phyloP scores from a whole-genome alignment of 2,329 filamentous ascomycete species.

The Simplicillium sp. region DNA sequence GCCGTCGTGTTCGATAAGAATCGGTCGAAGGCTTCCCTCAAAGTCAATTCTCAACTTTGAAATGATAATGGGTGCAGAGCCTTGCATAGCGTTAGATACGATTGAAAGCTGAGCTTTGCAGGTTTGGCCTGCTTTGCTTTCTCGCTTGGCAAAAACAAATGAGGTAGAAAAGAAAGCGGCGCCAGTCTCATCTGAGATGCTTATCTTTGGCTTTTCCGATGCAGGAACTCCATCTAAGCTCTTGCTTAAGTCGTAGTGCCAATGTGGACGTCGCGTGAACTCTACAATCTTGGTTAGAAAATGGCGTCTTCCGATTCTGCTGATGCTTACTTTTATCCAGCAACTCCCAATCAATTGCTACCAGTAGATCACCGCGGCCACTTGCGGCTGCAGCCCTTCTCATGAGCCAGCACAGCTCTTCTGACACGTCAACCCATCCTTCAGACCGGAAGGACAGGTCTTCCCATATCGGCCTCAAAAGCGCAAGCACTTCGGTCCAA shows the following conservation, averaged over 20 bases:
- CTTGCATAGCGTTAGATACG: constrained; percentile 43
- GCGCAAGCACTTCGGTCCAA: constrained; percentile 44
- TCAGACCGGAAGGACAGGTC: constrained; percentile 45
- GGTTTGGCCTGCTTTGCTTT: constrained; percentile 52
- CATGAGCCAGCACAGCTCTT: constrained; percentile 53
- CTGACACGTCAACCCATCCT: constrained; percentile 49
- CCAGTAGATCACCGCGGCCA: constrained; percentile 43
- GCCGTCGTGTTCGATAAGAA: constrained; percentile 38
- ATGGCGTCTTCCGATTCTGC: background rate
- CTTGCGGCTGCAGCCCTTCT: constrained; percentile 44
- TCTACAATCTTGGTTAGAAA: constrained; percentile 21
- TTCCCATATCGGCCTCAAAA: constrained; percentile 49
- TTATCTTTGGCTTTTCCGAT: constrained; percentile 37
- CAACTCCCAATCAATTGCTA: constrained; percentile 58
- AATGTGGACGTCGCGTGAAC: constrained; percentile 43
- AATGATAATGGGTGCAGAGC: constrained; percentile 41
- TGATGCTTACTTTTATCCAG: constrained; percentile 43
- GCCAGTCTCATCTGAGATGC: constrained; percentile 38
- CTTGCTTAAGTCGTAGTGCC: constrained; percentile 52
- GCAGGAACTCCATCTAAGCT: constrained; percentile 41
- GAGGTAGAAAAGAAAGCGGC: constrained; percentile 44
- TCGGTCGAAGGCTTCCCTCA: constrained; percentile 45
- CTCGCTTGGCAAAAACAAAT: constrained; percentile 48
- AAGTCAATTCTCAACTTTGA: constrained; percentile 44
- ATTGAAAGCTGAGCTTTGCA: constrained; percentile 49